phyloP scores from a whole-genome alignment of 768 basidiomycete species.

The Tricholoma matsutake region DNA sequence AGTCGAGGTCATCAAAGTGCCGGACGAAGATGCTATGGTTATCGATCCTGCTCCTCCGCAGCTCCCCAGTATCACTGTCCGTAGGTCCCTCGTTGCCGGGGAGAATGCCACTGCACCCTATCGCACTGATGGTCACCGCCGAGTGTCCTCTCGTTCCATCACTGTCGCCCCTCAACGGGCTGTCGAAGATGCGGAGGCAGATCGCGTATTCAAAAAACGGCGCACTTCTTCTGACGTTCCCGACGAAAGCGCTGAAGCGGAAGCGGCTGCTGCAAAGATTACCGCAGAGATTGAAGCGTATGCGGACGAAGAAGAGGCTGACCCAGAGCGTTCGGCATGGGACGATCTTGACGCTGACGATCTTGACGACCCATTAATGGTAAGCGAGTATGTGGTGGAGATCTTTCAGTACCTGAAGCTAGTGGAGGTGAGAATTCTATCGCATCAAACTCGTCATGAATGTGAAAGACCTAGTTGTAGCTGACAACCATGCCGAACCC shows the following conservation, averaged over 20 bases:
- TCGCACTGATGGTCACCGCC: constrained; percentile 22
- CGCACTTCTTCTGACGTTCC: constrained; percentile 65
- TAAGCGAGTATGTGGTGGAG: constrained; percentile 92
- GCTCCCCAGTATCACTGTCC: constrained; percentile 40
- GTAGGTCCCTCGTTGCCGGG: constrained; percentile 34
- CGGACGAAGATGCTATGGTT: constrained; percentile 53
- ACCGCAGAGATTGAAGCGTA: constrained; percentile 49
- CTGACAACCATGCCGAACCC: constrained; percentile 84
- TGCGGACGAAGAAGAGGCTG: constrained; percentile 57
- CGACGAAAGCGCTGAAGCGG: constrained; percentile 38
- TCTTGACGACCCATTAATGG: constrained; percentile 92
- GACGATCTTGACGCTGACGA: constrained; percentile 94
- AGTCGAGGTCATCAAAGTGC: constrained; percentile 19
- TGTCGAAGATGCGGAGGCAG: constrained; percentile 55
- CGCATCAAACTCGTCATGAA: not conserved
- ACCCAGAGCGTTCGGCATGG: constrained; percentile 69
- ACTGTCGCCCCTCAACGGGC: constrained; percentile 23
- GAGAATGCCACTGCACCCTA: constrained; percentile 24
- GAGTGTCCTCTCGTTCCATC: constrained; percentile 21
- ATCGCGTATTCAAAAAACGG: constrained; percentile 69
- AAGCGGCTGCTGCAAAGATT: constrained; percentile 40
- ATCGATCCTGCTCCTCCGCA: constrained; percentile 41
- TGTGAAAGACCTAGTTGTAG: constrained; percentile 31
- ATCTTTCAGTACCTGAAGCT: constrained; percentile 91
- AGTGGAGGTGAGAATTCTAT: constrained; percentile 63